Percentiles rank a stretch among this genome's conserved stretches.
phyloP scores from a whole-genome alignment of 2,329 filamentous ascomycete species.

The Fusarium globosum region DNA sequence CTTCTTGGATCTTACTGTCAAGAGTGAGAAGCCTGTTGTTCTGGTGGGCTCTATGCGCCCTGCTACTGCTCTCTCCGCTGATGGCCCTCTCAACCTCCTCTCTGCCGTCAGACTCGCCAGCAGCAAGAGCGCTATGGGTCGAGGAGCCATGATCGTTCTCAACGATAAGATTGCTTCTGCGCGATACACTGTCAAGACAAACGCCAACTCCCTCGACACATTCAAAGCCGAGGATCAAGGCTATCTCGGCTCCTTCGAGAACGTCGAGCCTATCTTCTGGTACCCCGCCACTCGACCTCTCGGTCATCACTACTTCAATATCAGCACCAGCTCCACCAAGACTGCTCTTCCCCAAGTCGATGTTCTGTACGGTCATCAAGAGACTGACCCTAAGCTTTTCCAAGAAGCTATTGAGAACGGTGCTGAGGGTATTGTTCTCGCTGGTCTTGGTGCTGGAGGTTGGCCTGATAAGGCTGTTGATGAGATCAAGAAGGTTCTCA shows the following conservation, averaged over 20 bases:
- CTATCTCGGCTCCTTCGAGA: slow-evolving; percentile 67
- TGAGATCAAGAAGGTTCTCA: slow-evolving; percentile 56
- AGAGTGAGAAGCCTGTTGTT: slow-evolving; percentile 68
- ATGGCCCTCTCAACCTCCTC: slow-evolving; percentile 70
- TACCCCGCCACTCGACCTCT: slow-evolving; percentile 61
- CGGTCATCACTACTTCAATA: slow-evolving; percentile 57
- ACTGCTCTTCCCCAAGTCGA: slow-evolving; percentile 63
- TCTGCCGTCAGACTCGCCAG: slow-evolving; percentile 67
- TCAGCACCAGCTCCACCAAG: slow-evolving; percentile 42
- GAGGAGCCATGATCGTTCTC: slow-evolving; percentile 68
- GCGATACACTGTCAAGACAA: slow-evolving; percentile 69
- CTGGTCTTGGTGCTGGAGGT: slow-evolving; percentile 65
- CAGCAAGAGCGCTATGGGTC: slow-evolving; percentile 54
- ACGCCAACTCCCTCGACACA: slow-evolving; percentile 70
- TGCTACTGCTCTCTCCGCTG: slow-evolving; percentile 68
- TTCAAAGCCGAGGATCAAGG: slow-evolving; percentile 68
- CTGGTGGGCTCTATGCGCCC: slow-evolving; percentile 72
- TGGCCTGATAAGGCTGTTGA: slow-evolving; percentile 52
- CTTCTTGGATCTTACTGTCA: slow-evolving; percentile 68
- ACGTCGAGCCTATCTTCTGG: slow-evolving; percentile 69
- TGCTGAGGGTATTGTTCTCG: slow-evolving; percentile 65
- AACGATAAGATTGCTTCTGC: slow-evolving; percentile 69
- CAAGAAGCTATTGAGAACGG: slow-evolving; percentile 58
- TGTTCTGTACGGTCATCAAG: slow-evolving; percentile 65
- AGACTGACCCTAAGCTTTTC: slow-evolving; percentile 58